Percentiles rank a stretch among this genome's conserved stretches.
These are phyloP conservation scores for Zygoascus sp. DNA, from an alignment of 1,139 yeast genomes.

Conservation along the genomic window DNA sequence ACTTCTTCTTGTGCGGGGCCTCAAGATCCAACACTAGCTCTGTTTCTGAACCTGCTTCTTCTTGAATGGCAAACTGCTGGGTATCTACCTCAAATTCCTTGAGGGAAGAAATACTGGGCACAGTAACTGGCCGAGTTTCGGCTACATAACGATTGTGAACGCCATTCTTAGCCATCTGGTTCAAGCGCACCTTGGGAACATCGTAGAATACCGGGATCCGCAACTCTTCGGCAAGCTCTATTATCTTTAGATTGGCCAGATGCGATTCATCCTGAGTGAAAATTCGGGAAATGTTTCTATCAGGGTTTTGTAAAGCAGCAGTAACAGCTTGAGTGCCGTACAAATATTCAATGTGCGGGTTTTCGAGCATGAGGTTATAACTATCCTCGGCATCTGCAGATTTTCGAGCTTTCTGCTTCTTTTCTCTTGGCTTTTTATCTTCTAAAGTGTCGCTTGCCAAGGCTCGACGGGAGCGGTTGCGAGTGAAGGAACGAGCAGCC, in stretches of 20 bases:
- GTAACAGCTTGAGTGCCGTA: conserved; percentile 74
- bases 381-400: conserved; percentile 12
- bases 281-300: conserved; percentile 53
- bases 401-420: conserved; percentile 12
- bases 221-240: conserved; percentile 43
- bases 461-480: conserved; percentile 14
- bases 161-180: conserved; percentile 58
- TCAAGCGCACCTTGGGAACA: conserved; percentile 53
- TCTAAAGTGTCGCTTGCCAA: conserved; percentile 1
- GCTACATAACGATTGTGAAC: conserved; percentile 81
- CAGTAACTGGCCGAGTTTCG: conserved; percentile 56
- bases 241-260: conserved; percentile 33
- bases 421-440: conserved; percentile 3
- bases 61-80: conserved; percentile 19
- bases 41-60: background rate
- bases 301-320: conserved; percentile 59
- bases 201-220: conserved; percentile 45
- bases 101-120: conserved; percentile 37
- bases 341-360: conserved; percentile 59
- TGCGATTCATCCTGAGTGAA: conserved; percentile 38
- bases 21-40: conserved; percentile 12
- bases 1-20: conserved; percentile 25
- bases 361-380: conserved; percentile 11
- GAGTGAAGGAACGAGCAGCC: conserved; percentile 17
- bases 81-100: conserved; percentile 32